phyloP scores from a whole-genome alignment of 2,329 filamentous ascomycete species.

The Fusarium nanum region DNA sequence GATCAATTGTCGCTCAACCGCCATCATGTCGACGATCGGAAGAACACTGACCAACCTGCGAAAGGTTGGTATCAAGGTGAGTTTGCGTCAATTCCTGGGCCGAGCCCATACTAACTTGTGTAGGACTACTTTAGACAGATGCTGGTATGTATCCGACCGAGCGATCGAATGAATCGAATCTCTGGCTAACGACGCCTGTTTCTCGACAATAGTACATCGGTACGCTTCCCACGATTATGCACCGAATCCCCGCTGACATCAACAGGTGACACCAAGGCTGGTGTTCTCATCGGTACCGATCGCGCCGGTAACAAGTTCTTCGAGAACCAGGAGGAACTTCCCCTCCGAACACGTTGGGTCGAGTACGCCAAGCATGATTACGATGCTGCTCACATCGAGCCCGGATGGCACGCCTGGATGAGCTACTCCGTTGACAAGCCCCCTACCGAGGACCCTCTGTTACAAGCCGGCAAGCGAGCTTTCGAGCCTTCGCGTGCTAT shows the following conservation, averaged over 20 bases:
- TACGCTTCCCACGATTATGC: constrained; percentile 46
- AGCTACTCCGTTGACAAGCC: constrained; percentile 92
- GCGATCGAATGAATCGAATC: constrained; percentile 30
- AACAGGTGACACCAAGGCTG: constrained; percentile 94
- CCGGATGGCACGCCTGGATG: constrained; percentile 98
- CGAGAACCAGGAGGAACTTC: constrained; percentile 95
- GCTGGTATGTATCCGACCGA: constrained; percentile 73
- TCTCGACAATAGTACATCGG: constrained; percentile 64
- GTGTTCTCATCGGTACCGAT: constrained; percentile 85
- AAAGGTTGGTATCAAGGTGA: constrained; percentile 87
- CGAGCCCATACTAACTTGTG: constrained; percentile 33
- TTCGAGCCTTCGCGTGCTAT: constrained; percentile 82
- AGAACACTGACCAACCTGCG: constrained; percentile 89
- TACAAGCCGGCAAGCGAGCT: constrained; percentile 72
- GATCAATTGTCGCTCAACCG: constrained; percentile 50
- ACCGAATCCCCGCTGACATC: constrained; percentile 11
- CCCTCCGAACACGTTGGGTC: constrained; percentile 96
- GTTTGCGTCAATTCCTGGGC: constrained; percentile 26
- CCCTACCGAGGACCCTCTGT: constrained; percentile 78
- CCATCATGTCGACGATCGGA: constrained; percentile 87
- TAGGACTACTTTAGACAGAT: constrained; percentile 94
- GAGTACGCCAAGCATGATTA: constrained; percentile 92
- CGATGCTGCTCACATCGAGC: constrained; percentile 87
- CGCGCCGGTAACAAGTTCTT: constrained; percentile 97
- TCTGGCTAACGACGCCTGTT: constrained; percentile 40